Base-by-base conservation (phyloP, 202 grass and related monocot species). In the Saccharum hybrid region DNA sequence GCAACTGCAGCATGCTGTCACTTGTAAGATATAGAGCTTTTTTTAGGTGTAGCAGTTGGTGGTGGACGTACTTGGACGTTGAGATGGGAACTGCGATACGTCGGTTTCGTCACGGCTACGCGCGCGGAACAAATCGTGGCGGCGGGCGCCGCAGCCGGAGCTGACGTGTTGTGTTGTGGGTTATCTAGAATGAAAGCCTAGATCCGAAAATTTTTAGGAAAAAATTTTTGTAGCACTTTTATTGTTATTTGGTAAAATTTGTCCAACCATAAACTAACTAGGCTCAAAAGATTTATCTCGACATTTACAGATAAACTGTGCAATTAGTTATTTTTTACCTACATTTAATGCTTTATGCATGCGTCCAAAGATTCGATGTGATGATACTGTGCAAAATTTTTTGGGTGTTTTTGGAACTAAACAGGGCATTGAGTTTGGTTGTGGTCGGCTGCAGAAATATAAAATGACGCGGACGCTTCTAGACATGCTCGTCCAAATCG, bases 141-240 rank as follows among this genome's bases (percentile, higher is more conserved):
- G 77, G 77, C 45, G 10, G 39, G 5, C n/a, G n/a, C 12, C 19
- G 49, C 21, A 0, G 46, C 31, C 4, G 7, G 60, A 46, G 3
- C 54, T 19, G 8, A 67, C 75, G 43, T 6, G 33, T 34, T 6
- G 33, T 34, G 38, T 23, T n/a, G 1, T 62, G 18, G 45, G 18
- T n/a, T 23, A 61, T 79, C 75, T 62, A 68, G 75, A 84, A 84
- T 34, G 81, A 15, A 22, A 31, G 63, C 19, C 62, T 52, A 18
- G 30, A 75, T 75, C n/a, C n/a, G n/a, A n/a, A n/a, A n/a, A n/a
- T n/a, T n/a, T n/a, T n/a, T n/a, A n/a, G n/a, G n/a, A n/a, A n/a
- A n/a, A n/a, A n/a, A n/a, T n/a, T n/a, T n/a, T n/a, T n/a, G n/a
- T n/a, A n/a, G n/a, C n/a, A n/a, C n/a, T n/a, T n/a, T n/a, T n/a